Conservation (phyloP, 108 stramenopile species). For the Nitzschia inconspicua region DNA sequence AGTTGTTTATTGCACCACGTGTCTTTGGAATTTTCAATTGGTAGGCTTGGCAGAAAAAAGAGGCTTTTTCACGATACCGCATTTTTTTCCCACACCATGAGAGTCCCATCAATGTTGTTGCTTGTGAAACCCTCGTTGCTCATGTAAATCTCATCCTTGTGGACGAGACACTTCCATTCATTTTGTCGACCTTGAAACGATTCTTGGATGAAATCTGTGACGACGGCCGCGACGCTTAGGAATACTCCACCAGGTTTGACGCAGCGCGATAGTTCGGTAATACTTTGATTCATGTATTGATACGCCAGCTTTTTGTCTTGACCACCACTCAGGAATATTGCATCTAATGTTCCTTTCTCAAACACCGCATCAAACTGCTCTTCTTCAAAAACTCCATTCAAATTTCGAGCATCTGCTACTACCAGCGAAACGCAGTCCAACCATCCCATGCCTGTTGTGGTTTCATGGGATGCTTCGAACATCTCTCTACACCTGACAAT, state of each 20-base stretch:
- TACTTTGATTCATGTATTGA: slow-evolving; percentile 41
- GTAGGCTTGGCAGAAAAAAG: too few species aligned
- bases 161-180: slow-evolving; percentile 22
- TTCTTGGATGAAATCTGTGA: slow-evolving; percentile 36
- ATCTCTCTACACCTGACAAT: slow-evolving; percentile 51
- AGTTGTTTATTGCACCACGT: too few species aligned
- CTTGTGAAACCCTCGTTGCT: slow-evolving; percentile 66
- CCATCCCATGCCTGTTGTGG: not conserved
- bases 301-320: slow-evolving; percentile 33
- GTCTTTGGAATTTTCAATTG: too few species aligned
- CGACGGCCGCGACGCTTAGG: slow-evolving; percentile 54
- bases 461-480: slow-evolving; percentile 13
- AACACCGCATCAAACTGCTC: slow-evolving; percentile 65
- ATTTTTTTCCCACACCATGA: slow-evolving; percentile 54
- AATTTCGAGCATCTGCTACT: slow-evolving; percentile 54
- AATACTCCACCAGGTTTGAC: slow-evolving; percentile 49
- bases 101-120: slow-evolving; percentile 61
- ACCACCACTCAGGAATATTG: slow-evolving; percentile 61
- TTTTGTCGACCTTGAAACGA: slow-evolving; percentile 7
- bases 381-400: slow-evolving; percentile 19
- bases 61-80: too few species aligned
- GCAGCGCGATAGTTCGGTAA: slow-evolving; percentile 49
- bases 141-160: slow-evolving; percentile 38
- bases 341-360: slow-evolving; percentile 77
- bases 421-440: slow-evolving; percentile 23